Percentiles rank a stretch among this genome's conserved stretches.
phyloP scores from a whole-genome alignment of 805 yeast genomes.

The Ogataea glucozyma region DNA sequence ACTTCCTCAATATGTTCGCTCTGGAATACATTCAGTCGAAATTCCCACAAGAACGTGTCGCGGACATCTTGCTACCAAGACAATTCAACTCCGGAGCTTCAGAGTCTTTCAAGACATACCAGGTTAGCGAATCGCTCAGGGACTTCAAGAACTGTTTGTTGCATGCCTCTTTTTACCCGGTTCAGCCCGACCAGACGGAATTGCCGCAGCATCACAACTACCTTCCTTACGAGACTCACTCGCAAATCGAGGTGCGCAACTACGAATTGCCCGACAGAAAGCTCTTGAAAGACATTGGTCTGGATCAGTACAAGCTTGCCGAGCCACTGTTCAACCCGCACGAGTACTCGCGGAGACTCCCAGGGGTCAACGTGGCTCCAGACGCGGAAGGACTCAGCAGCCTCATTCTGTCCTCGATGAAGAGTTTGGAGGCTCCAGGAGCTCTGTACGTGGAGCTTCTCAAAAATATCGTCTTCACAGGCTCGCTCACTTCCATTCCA shows the following conservation, averaged over 20 bases:
- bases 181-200: conserved; percentile 29
- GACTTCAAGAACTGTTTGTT: conserved; percentile 47
- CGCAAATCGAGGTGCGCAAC: conserved; percentile 43
- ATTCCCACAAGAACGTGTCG: conserved; percentile 32
- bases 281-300: conserved; percentile 44
- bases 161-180: conserved; percentile 31
- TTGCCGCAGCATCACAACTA: conserved; percentile 36
- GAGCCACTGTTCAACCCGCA: conserved; percentile 76
- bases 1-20: conserved; percentile 70
- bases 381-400: conserved; percentile 54
- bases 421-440: conserved; percentile 46
- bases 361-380: conserved; percentile 44
- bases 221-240: conserved; percentile 34
- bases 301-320: conserved; percentile 54
- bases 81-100: conserved; percentile 28
- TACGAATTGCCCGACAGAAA: conserved; percentile 64
- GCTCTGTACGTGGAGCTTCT: conserved; percentile 41
- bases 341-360: conserved; percentile 41
- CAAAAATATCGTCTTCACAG: conserved; percentile 57
- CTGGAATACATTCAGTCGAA: conserved; percentile 45
- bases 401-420: conserved; percentile 45
- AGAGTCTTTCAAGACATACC: conserved; percentile 42
- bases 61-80: conserved; percentile 36
- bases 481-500: conserved; percentile 56
- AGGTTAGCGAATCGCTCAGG: conserved; percentile 41